These are phyloP conservation scores for Microdochium trichocladiopsis DNA, from an alignment of 2,329 filamentous ascomycete species.

Conservation along the genomic window DNA sequence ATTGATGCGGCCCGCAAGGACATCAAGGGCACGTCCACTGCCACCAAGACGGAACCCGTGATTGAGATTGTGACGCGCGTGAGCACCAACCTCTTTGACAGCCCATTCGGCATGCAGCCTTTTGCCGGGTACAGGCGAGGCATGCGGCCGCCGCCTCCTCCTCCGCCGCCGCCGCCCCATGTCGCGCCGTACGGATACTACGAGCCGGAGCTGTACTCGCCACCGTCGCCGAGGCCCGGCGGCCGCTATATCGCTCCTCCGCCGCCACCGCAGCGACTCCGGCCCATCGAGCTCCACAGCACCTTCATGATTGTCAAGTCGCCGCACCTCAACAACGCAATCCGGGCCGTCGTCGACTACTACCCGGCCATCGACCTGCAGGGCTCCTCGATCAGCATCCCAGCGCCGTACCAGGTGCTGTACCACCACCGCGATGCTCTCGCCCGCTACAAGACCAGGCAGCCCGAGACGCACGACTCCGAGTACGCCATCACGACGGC, in stretches of 20 bases:
- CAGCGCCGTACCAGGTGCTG: conserved; percentile 39
- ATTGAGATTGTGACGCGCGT: conserved; percentile 36
- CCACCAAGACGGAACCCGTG: conserved; percentile 21
- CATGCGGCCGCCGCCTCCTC: not conserved
- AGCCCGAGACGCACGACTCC: conserved; percentile 30
- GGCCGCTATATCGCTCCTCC: conserved; percentile 6
- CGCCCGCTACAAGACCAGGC: conserved; percentile 29
- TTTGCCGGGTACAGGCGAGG: too few species aligned
- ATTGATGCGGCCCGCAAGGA: conserved; percentile 6
- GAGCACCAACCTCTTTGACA: conserved; percentile 13
- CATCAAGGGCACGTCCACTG: conserved; percentile 4
- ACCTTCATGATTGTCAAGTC: conserved; percentile 38
- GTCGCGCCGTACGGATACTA: conserved; percentile 17
- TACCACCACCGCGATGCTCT: conserved; percentile 38
- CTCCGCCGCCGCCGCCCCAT: conserved; percentile 6
- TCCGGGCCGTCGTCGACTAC: conserved; percentile 39
- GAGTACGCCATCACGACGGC: conserved; percentile 32
- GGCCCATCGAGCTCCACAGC: conserved; percentile 18
- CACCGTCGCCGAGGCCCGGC: conserved; percentile 1
- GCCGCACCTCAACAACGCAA: conserved; percentile 34
- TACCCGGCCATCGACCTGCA: conserved; percentile 34
- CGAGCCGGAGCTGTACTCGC: conserved; percentile 7
- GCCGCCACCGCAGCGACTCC: conserved; percentile 7
- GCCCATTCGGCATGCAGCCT: not conserved
- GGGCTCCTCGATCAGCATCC: conserved; percentile 27